Evolutionary conservation across 2,329 filamentous ascomycete species (phyloP).

Genomic region (Calonectria hongkongensis): DNA sequence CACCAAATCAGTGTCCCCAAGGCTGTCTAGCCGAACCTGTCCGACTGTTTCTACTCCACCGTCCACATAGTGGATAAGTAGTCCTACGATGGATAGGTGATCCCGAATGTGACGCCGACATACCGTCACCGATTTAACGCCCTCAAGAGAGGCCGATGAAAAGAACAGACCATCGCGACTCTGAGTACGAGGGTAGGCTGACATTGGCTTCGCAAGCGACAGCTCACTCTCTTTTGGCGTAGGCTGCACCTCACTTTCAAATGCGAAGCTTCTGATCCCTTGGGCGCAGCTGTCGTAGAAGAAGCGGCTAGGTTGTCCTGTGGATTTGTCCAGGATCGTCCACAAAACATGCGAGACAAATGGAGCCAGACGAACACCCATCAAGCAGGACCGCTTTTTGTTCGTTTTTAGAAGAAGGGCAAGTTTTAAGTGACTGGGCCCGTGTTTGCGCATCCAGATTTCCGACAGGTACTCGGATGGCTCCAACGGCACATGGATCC

Average conservation of each 20-base stretch:
- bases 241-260: neutral
- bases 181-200: neutral
- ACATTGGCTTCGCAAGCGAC: neutral
- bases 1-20: neutral
- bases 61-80: constrained; percentile 15
- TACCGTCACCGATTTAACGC: neutral
- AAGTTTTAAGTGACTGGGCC: neutral
- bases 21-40: constrained; percentile 18
- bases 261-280: constrained; percentile 11
- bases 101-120: neutral
- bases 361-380: neutral
- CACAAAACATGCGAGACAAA: neutral
- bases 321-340: constrained; percentile 12
- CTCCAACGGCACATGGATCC: constrained; percentile 24
- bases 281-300: constrained; percentile 13
- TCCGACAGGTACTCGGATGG: neutral
- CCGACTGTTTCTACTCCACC: neutral
- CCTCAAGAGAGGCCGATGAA: constrained; percentile 7
- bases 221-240: neutral
- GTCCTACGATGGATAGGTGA: neutral
- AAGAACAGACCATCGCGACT: neutral
- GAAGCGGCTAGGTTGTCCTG: neutral
- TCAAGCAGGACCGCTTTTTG: neutral
- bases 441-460: constrained; percentile 15
- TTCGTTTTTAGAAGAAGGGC: constrained; percentile 17